Conservation (phyloP, 116 monocot genomes). For the Phalaenopsis hybrid region DNA sequence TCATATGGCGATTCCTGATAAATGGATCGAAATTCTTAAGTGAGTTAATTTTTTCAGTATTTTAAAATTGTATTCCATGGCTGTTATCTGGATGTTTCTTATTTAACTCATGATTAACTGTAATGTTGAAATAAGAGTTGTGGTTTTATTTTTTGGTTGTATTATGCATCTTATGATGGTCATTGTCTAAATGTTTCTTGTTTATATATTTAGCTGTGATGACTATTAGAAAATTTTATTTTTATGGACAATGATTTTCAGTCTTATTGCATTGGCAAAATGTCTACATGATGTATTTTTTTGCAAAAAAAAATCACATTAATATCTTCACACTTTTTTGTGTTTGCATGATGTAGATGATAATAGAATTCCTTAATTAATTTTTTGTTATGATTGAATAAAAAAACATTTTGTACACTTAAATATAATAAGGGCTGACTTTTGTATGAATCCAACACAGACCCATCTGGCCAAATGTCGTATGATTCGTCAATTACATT, state of each 20-base stretch:
- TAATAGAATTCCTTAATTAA: neutral
- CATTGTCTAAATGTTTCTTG: neutral
- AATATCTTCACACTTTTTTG: neutral
- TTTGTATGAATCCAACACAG: no score
- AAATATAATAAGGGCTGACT: no score
- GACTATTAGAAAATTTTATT: neutral
- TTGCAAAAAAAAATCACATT: neutral
- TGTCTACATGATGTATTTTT: neutral
- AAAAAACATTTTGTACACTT: no score
- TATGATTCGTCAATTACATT: no score
- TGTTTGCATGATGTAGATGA: neutral
- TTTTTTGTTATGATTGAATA: no score
- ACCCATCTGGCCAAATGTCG: no score
- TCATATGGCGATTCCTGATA: constrained; percentile 96
- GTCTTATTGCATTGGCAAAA: neutral
- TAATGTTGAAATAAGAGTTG: neutral
- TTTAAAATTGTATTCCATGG: neutral
- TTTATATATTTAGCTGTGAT: neutral
- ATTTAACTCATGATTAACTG: neutral
- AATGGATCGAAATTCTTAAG: constrained; percentile 97
- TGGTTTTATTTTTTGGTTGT: neutral
- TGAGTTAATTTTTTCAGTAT: constrained; percentile 25
- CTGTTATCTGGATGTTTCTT: neutral
- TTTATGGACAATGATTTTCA: neutral
- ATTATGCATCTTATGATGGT: neutral